A percentile compares a stretch with the other conserved stretches of the same genome.
phyloP scores from a whole-genome alignment of 2,329 filamentous ascomycete species.

The Phoma sp. region DNA sequence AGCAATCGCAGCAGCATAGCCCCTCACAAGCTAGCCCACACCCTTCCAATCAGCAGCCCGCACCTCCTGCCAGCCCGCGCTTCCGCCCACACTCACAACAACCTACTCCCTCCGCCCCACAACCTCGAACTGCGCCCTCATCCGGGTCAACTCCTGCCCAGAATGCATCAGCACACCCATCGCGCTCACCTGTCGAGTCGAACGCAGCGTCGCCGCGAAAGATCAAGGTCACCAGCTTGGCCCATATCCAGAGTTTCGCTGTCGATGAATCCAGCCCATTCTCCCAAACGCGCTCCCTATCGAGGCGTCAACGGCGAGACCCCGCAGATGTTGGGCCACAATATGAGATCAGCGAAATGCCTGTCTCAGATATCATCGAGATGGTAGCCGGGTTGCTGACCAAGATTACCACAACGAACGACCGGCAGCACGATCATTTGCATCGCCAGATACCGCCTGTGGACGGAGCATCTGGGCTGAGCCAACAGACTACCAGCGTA shows the following conservation, averaged over 20 bases:
- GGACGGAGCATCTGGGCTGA: slow-evolving; percentile 66
- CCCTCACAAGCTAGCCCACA: slow-evolving; percentile 28
- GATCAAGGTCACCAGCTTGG: slow-evolving; percentile 86
- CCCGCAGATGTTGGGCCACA: slow-evolving; percentile 63
- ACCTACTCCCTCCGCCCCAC: slow-evolving; percentile 34
- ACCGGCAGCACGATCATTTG: slow-evolving; percentile 88
- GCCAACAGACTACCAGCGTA: slow-evolving; percentile 73
- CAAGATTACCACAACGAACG: slow-evolving; percentile 97
- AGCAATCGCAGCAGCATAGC: slow-evolving; percentile 35
- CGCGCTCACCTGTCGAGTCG: slow-evolving; percentile 42
- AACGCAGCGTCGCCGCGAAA: slow-evolving; percentile 59
- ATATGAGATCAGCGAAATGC: slow-evolving; percentile 98
- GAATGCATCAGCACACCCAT: slow-evolving; percentile 32
- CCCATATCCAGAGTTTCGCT: slow-evolving; percentile 89
- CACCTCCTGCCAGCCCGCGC: slow-evolving; percentile 43
- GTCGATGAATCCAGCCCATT: slow-evolving; percentile 73
- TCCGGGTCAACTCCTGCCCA: slow-evolving; percentile 37
- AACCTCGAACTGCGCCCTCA: slow-evolving; percentile 34
- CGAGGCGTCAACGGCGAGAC: slow-evolving; percentile 53
- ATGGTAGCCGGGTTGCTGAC: slow-evolving; percentile 97
- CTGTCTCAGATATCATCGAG: slow-evolving; percentile 95
- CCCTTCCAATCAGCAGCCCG: slow-evolving; percentile 24
- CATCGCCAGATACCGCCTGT: slow-evolving; percentile 74
- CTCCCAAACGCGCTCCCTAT: slow-evolving; percentile 55
- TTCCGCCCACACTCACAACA: slow-evolving; percentile 47